Conservation (phyloP, 2,329 filamentous ascomycete species). For the Cytospora mali region DNA sequence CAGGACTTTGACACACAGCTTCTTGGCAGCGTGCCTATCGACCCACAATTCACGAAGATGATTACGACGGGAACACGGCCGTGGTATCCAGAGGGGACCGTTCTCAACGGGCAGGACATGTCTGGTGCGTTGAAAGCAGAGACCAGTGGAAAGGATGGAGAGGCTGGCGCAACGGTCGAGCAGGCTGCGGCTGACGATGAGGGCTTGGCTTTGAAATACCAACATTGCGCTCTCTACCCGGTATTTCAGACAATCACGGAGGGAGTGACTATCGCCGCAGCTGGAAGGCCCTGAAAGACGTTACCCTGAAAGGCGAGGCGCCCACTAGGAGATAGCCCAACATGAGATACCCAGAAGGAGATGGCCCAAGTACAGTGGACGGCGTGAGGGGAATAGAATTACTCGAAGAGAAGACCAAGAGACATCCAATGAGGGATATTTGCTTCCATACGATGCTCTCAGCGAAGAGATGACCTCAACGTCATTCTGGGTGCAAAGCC, state of each 20-base stretch:
- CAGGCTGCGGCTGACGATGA: slow-evolving; percentile 40
- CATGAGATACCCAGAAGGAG: background rate
- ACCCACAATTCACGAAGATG: slow-evolving; percentile 86
- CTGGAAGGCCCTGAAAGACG: slow-evolving; percentile 37
- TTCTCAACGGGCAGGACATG: slow-evolving; percentile 60
- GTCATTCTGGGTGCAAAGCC: too few species aligned
- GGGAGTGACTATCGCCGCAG: slow-evolving; percentile 44
- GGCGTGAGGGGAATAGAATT: background rate
- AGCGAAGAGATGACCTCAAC: too few species aligned
- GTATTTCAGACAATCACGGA: slow-evolving; percentile 68
- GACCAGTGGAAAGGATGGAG: too few species aligned
- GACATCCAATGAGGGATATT: too few species aligned
- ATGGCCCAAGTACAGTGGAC: background rate
- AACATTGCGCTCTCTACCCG: slow-evolving; percentile 68
- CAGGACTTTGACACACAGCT: slow-evolving; percentile 82
- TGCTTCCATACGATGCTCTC: too few species aligned
- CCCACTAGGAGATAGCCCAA: background rate
- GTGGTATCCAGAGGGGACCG: slow-evolving; percentile 69
- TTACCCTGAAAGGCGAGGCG: background rate
- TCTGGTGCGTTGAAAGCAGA: slow-evolving; percentile 39
- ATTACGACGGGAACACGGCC: slow-evolving; percentile 74
- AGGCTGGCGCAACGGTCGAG: slow-evolving; percentile 28
- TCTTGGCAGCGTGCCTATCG: slow-evolving; percentile 85
- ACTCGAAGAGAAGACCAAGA: too few species aligned
- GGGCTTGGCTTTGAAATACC: slow-evolving; percentile 71